These are phyloP conservation scores for Lepidium didymum DNA, from an alignment of 345 rosid species.

Conservation along the genomic window DNA sequence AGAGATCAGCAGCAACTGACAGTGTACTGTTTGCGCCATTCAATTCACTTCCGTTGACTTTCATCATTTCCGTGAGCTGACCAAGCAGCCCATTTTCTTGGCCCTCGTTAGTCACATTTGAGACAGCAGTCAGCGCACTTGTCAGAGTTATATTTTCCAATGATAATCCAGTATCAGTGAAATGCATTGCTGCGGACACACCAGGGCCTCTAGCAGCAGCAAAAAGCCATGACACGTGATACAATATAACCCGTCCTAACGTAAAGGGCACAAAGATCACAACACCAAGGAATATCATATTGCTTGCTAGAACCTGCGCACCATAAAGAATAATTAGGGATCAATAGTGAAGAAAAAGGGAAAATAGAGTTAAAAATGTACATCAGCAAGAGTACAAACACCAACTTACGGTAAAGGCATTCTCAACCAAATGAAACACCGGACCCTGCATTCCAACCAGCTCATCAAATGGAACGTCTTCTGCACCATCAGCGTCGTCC, in stretches of 20 bases:
- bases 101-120: constrained; percentile 70
- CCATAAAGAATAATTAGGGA: not conserved
- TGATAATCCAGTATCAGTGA: constrained; percentile 59
- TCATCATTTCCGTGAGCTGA: constrained; percentile 55
- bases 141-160: constrained; percentile 50
- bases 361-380: not conserved
- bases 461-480: constrained; percentile 99
- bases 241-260: constrained; percentile 68
- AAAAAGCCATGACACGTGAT: constrained; percentile 71
- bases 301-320: constrained; percentile 92
- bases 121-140: constrained; percentile 61
- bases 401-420: constrained; percentile 93
- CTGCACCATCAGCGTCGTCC: constrained; percentile 99
- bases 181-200: constrained; percentile 28
- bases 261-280: constrained; percentile 92
- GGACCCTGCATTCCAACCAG: constrained; percentile 99
- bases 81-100: constrained; percentile 51
- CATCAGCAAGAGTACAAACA: not conserved
- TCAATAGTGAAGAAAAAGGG: not conserved
- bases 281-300: constrained; percentile 97
- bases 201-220: constrained; percentile 73
- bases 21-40: constrained; percentile 53
- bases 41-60: constrained; percentile 56
- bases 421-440: constrained; percentile 97
- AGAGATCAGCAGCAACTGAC: constrained; percentile 47